These are phyloP conservation scores for Moricandia moricandioides DNA, from an alignment of 345 rosid species.

Conservation along the genomic window DNA sequence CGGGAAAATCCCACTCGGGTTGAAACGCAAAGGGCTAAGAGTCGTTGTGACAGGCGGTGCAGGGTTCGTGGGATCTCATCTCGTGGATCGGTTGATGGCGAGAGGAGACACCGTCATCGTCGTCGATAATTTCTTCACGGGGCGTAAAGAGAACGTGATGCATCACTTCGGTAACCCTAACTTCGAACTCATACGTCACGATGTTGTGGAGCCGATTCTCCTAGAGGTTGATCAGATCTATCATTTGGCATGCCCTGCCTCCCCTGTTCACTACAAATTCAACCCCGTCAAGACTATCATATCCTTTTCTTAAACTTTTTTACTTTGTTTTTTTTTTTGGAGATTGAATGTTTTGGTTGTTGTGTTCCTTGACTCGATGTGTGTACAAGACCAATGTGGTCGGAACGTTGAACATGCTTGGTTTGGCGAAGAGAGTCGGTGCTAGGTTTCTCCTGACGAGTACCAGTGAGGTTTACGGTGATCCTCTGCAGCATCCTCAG, in stretches of 20 bases:
- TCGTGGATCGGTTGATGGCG: constrained; percentile 71
- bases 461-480: constrained; percentile 91
- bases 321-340: not conserved
- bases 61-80: constrained; percentile 90
- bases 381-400: constrained; percentile 77
- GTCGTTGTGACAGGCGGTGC: constrained; percentile 86
- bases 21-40: constrained; percentile 53
- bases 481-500: constrained; percentile 85
- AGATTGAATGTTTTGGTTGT: not conserved
- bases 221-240: constrained; percentile 95
- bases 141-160: constrained; percentile 65
- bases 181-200: constrained; percentile 78
- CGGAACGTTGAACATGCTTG: constrained; percentile 82
- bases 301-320: constrained; percentile 43
- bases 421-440: constrained; percentile 78
- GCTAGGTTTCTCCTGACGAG: constrained; percentile 85
- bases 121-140: constrained; percentile 77
- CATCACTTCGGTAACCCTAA: constrained; percentile 72
- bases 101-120: constrained; percentile 82
- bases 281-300: constrained; percentile 88
- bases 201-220: constrained; percentile 76
- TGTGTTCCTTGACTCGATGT: constrained; percentile 36
- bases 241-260: constrained; percentile 85
- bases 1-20: constrained; percentile 57
- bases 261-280: constrained; percentile 88